Base-by-base conservation (phyloP, 2,329 filamentous ascomycete genomes). In the Hawksworthiomyces lignivorus region DNA sequence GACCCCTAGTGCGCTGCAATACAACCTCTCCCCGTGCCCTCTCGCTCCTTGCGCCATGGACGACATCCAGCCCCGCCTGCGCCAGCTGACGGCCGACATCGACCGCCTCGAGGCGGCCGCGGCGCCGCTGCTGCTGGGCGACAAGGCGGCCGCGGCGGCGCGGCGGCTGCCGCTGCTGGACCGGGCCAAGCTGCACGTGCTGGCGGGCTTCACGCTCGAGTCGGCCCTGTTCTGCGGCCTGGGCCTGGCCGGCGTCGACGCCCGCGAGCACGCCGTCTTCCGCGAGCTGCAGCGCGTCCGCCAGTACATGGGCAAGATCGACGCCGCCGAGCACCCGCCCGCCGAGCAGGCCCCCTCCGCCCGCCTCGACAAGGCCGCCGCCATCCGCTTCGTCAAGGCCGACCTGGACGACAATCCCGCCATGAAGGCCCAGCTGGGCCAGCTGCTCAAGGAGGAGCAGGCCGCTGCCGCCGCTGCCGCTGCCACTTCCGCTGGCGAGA, bases 241-340 rank as follows among this genome's bases (percentile, higher is more conserved):
- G 18, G 80, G 82, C 48, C 73, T 96, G 8, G 81, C 87, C 52
- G 87, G 84, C 44, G 73, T 82, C 22, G 77, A 95, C 56, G 82
- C 85, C n/a, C 87, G 84, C 60, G 73, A 84, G 39, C 90, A 97
- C 58, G 75, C 86, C 21, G 78, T 98, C 45, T 92, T 87, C 63
- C 74, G 75, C 45, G 92, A 98, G 67, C 74, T 98, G 48, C 82
- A 79, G 45, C 80, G 92, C 43, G 82, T 97, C 41, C 87, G 82
- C 61, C 84, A 88, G 58, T 97, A 97, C 62, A 94, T 95, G 63
- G 79, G 77, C 46, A 98, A 97, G 68, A 90, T 97, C 59, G 87
- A 92, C 57, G 69, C 71, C 12, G 74, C 79, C 4, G 88, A 96
- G 62, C 73, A 69, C 7, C 74, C 76, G 1, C 71, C 27, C 6